Conservation (phyloP, 78 protist genomes). For the Paulinella micropora region DNA sequence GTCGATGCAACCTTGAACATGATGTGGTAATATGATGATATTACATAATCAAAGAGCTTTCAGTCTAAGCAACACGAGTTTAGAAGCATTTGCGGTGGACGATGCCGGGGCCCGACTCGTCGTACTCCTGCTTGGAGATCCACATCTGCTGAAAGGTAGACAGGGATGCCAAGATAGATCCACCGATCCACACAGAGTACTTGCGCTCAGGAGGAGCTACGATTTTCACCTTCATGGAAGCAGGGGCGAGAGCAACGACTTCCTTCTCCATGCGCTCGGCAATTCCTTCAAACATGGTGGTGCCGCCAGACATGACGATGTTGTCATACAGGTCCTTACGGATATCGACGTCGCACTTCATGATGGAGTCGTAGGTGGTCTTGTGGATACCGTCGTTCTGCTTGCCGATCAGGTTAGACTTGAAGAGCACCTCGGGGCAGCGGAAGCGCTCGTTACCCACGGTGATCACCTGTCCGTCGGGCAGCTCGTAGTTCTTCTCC, state of each 20-base stretch:
- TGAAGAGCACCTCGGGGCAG: constrained; percentile 79
- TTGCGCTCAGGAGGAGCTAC: constrained; percentile 61
- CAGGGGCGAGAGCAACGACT: constrained; percentile 44
- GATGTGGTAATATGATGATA: background rate
- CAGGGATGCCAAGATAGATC: constrained; percentile 64
- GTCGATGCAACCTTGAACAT: background rate
- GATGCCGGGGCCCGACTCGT: constrained; percentile 59
- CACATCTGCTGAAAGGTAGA: constrained; percentile 64
- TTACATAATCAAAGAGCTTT: background rate
- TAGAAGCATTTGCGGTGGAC: constrained; percentile 54
- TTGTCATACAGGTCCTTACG: constrained; percentile 76
- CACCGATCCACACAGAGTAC: constrained; percentile 70
- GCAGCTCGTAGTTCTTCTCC: constrained; percentile 57
- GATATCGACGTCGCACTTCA: constrained; percentile 73
- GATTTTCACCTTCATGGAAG: constrained; percentile 45
- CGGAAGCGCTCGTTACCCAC: constrained; percentile 80
- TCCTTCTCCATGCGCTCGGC: constrained; percentile 79
- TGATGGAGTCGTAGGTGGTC: constrained; percentile 51
- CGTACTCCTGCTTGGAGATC: constrained; percentile 62
- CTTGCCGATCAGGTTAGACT: constrained; percentile 67
- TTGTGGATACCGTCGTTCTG: constrained; percentile 75
- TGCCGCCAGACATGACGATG: constrained; percentile 76
- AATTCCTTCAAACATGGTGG: constrained; percentile 74
- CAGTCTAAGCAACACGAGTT: background rate
- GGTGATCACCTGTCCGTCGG: constrained; percentile 75